Evolutionary conservation across 768 basidiomycete species (phyloP).

Genomic region (Cyclocybe cylindracea): DNA sequence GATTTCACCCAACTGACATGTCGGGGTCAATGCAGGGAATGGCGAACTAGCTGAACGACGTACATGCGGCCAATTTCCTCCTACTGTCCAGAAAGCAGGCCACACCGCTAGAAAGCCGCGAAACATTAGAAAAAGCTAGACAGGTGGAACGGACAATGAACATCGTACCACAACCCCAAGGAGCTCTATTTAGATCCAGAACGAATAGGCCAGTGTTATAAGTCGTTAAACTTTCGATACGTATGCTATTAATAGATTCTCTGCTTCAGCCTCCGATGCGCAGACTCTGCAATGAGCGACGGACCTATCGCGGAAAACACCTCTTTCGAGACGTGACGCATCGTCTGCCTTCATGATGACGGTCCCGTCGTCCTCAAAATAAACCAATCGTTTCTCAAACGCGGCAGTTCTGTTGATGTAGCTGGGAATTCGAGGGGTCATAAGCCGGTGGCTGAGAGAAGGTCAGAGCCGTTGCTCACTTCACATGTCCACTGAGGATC

Average conservation of each 20-base stretch:
- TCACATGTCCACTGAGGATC: constrained; percentile 61
- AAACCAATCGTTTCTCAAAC: constrained; percentile 54
- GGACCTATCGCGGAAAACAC: constrained; percentile 64
- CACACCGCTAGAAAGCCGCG: constrained; percentile 58
- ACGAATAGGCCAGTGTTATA: constrained; percentile 85
- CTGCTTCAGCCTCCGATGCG: neutral
- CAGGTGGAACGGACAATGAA: constrained; percentile 17
- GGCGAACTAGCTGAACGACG: constrained; percentile 18
- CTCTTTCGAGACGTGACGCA: constrained; percentile 52
- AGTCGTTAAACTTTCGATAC: constrained; percentile 63
- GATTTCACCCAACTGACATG: constrained; percentile 68
- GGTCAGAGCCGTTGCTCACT: constrained; percentile 39
- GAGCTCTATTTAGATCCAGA: constrained; percentile 80
- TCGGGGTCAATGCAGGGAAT: neutral
- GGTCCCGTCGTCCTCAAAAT: constrained; percentile 53
- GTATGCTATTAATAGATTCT: constrained; percentile 53
- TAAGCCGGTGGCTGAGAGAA: neutral
- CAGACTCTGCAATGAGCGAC: constrained; percentile 1
- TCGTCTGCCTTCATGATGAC: constrained; percentile 82
- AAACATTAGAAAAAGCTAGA: neutral
- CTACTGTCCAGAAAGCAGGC: constrained; percentile 83
- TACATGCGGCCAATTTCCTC: constrained; percentile 67
- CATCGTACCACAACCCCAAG: constrained; percentile 79
- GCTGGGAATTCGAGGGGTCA: constrained; percentile 32
- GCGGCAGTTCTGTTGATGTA: constrained; percentile 62